A percentile compares a stretch with the other conserved stretches of the same genome.
Conservation (phyloP, 169 alveolate species). For the Plasmodium reichenowi region DNA sequence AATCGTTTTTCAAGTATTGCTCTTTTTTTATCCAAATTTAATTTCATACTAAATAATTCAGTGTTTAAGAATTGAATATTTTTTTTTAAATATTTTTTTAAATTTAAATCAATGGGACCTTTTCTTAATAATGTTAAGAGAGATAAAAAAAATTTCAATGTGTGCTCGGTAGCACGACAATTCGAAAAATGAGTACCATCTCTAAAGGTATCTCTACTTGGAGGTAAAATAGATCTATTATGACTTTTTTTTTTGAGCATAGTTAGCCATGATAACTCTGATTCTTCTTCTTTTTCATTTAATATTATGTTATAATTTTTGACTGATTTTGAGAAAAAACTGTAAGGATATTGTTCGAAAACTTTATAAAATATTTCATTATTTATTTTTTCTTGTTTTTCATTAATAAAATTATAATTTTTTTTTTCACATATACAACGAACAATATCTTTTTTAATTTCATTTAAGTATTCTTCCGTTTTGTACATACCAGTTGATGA, state of each 20-base stretch:
- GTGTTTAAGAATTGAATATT: slow-evolving; percentile 81
- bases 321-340: slow-evolving; percentile 64
- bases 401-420: slow-evolving; percentile 45
- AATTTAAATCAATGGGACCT: slow-evolving; percentile 68
- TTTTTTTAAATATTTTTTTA: slow-evolving; percentile 75
- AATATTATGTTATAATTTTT: slow-evolving; percentile 60
- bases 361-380: slow-evolving; percentile 73
- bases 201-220: slow-evolving; percentile 86
- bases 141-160: slow-evolving; percentile 79
- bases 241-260: slow-evolving; percentile 83
- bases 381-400: slow-evolving; percentile 67
- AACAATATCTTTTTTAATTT: slow-evolving; percentile 47
- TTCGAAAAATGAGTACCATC: slow-evolving; percentile 86
- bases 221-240: slow-evolving; percentile 80
- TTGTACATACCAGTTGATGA: neutral
- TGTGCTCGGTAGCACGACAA: slow-evolving; percentile 84
- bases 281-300: slow-evolving; percentile 74
- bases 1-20: slow-evolving; percentile 83
- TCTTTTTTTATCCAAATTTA: slow-evolving; percentile 83
- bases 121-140: slow-evolving; percentile 72
- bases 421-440: slow-evolving; percentile 65
- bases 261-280: slow-evolving; percentile 80
- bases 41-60: slow-evolving; percentile 81
- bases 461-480: slow-evolving; percentile 36
- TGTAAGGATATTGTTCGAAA: slow-evolving; percentile 71